Evolutionary conservation across 1,284 basidiomycete species (phyloP), one percentile per base, ranked within the genome.

Genomic region (Sphagnurus paluster): DNA sequence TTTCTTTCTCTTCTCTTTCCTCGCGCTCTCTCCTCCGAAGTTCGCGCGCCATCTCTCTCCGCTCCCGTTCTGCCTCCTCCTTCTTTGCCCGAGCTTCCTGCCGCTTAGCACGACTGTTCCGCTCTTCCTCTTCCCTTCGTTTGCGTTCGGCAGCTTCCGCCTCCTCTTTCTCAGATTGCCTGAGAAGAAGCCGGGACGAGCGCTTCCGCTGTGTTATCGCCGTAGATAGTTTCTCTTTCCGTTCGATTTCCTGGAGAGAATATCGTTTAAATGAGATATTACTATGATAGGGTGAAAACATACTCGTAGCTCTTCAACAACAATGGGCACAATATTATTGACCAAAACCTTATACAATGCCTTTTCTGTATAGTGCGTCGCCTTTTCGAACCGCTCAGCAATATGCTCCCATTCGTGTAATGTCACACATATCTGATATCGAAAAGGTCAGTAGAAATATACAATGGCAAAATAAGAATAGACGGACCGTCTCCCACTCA

Each of bases 401-500:
- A 94, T 77, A 33, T 75, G 74, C 54, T 90, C 82, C 92, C 92
- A 93, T 53, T 93, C 90, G 5, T 76, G 63, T 13, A 90, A 70
- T n/a, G 87, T 89, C 11, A 85, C 77, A 57, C 87, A 90, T 52
- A 94, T 79, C 88, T 92, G 23, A 10, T 6, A 10, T 17, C 34
- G 17, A 35, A 9, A 20, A 16, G 2, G 19, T 16, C 17, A 8
- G 37, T 17, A 9, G 28, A 13, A 14, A 10, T 14, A 28, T 2
- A 17, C 25, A 16, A 11, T 16, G 38, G 47, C 48, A 19, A 14
- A 11, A 23, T 13, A 48, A 26, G 29, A 37, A 44, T 5, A 44
- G 33, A 74, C 82, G 54, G 49, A 90, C 89, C 56, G 86, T 86
- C 68, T 93, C 88, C 90, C 90, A 92, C 62, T 90, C 87, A 44